Base-by-base conservation (phyloP, 2,329 filamentous ascomycete genomes). In the Akanthomyces lecanii region DNA sequence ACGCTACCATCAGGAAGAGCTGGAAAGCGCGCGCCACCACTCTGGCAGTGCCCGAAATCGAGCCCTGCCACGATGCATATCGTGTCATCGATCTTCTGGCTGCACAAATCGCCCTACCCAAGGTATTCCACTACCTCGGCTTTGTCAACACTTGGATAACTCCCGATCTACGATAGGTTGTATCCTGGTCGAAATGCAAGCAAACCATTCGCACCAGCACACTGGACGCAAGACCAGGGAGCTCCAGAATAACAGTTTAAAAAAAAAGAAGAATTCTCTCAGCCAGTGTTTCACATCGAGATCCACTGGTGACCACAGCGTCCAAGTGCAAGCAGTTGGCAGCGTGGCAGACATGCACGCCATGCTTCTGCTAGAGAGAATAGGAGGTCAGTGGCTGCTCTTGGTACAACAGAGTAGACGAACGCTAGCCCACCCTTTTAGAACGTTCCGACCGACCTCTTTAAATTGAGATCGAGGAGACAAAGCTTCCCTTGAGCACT, bases 51-150 rank as follows among this genome's bases (percentile, higher is more conserved):
- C 18, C 47, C 7, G 38, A 47, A 61, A 61, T 44, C 55, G 42
- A 48, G 30, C 58, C 58, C 28, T 45, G 58, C 28, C 38, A 47
- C 38, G 28, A 61, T 61, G 58, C 25, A 23, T 18, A 61, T 61
- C 58, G 30, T 53, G 45, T 16, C 8, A n/a, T 50, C 38, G 30
- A 23, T 40, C 38, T 16, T 40, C 14, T 16, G 14, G 38, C 38
- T 40, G 38, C 2, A 11, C 38, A 40, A 14, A 40, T 40, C 14
- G 38, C 12, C 4, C 2, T 16, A 40, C 10, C 14, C 12, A 5
- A 7, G 18, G 42, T 1, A 45, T 45, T 45, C n/a, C 4, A 16
- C 38, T 16, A 16, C 14, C 11, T 16, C 16, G 36, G 36, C 14
- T 4, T 40, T 40, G 38, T 16, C 10, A 3, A 16, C 12, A 40